A percentile compares a stretch with the other conserved stretches of the same genome.
phyloP scores from a whole-genome alignment of 768 basidiomycete genomes.

The Auriculariales sp. region DNA sequence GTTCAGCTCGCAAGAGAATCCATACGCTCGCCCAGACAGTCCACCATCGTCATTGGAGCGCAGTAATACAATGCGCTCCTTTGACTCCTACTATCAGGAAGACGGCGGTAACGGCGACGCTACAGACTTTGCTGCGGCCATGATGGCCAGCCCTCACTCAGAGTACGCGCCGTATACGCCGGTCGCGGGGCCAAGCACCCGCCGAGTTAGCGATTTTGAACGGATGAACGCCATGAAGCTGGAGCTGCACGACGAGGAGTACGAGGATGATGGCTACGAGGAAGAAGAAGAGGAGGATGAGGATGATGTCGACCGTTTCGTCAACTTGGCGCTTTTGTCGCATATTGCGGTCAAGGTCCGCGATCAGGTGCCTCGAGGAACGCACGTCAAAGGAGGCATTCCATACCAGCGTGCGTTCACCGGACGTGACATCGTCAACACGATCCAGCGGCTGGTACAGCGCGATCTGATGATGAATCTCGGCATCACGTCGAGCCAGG shows the following conservation, averaged over 20 bases:
- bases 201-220: slow-evolving; percentile 2
- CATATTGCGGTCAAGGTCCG: slow-evolving; percentile 25
- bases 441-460: slow-evolving; percentile 21
- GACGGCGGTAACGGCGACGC: no score
- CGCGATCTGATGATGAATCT: slow-evolving; percentile 16
- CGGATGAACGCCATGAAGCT: slow-evolving; percentile 5
- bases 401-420: slow-evolving; percentile 26
- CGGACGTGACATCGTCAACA: slow-evolving; percentile 27
- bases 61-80: neutral
- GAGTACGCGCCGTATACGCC: neutral
- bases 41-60: neutral
- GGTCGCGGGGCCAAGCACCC: slow-evolving; percentile 1
- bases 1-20: neutral
- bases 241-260: slow-evolving; percentile 4
- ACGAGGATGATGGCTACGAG: slow-evolving; percentile 1
- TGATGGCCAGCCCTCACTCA: neutral
- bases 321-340: slow-evolving; percentile 25
- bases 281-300: slow-evolving; percentile 17
- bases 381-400: slow-evolving; percentile 27
- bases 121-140: no score
- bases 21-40: neutral
- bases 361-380: slow-evolving; percentile 23
- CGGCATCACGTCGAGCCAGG: slow-evolving; percentile 9
- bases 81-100: neutral
- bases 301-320: slow-evolving; percentile 19